Evolutionary conservation across 2,329 filamentous ascomycete genomes (phyloP).

Genomic region (Curvularia verruculosa): DNA sequence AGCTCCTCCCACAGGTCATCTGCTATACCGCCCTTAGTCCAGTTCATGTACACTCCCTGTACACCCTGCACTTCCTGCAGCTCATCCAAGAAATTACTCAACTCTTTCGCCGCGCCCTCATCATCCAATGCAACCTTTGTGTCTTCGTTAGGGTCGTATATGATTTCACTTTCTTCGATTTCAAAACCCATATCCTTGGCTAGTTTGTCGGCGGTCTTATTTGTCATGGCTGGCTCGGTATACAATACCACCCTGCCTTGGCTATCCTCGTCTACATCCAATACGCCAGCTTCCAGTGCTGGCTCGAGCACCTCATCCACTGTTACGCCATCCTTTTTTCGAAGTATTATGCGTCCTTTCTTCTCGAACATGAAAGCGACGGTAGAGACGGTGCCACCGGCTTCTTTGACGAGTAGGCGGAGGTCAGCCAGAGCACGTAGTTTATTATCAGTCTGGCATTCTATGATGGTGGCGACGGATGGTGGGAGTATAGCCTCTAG

Average conservation of each 20-base stretch:
- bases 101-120: constrained; percentile 59
- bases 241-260: constrained; percentile 74
- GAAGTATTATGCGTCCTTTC: constrained; percentile 75
- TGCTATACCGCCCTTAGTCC: constrained; percentile 49
- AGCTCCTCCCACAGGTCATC: constrained; percentile 50
- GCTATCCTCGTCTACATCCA: constrained; percentile 71
- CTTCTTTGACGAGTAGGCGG: constrained; percentile 71
- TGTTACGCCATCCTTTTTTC: constrained; percentile 61
- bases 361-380: constrained; percentile 86
- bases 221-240: constrained; percentile 70
- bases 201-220: constrained; percentile 68
- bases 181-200: constrained; percentile 67
- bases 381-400: constrained; percentile 72
- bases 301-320: constrained; percentile 77
- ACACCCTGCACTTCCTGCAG: constrained; percentile 76
- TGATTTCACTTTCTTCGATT: constrained; percentile 76
- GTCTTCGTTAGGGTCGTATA: constrained; percentile 84
- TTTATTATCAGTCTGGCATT: constrained; percentile 85
- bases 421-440: constrained; percentile 75
- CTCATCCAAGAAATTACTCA: constrained; percentile 65
- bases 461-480: constrained; percentile 76
- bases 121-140: constrained; percentile 70
- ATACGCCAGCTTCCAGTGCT: constrained; percentile 82
- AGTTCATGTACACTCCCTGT: constrained; percentile 79
- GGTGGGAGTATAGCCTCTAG: constrained; percentile 82